Evolutionary conservation across 2,329 filamentous ascomycete genomes (phyloP).

Genomic region (Domatiomyces globalis): DNA sequence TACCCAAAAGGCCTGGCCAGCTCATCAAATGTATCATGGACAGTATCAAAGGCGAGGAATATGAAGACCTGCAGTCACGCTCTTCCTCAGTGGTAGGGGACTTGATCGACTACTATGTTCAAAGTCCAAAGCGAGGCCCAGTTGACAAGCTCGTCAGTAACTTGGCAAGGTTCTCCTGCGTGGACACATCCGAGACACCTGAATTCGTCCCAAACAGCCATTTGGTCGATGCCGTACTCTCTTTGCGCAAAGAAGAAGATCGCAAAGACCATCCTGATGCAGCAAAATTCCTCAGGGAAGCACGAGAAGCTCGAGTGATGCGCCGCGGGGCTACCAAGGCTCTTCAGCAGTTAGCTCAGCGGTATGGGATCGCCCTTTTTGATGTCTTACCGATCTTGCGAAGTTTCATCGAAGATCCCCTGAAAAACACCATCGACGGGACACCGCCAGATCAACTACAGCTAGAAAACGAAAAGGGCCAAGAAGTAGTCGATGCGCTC

Average conservation of each 20-base stretch:
- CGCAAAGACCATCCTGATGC: conserved; percentile 83
- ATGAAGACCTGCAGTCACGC: conserved; percentile 69
- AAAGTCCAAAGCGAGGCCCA: conserved; percentile 63
- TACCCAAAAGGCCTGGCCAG: conserved; percentile 85
- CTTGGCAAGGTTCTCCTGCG: conserved; percentile 91
- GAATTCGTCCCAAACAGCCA: conserved; percentile 75
- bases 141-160: conserved; percentile 95
- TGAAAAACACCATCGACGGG: conserved; percentile 50
- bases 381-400: conserved; percentile 72
- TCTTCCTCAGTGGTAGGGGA: conserved; percentile 73
- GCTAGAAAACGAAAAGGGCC: conserved; percentile 61
- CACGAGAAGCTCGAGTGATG: conserved; percentile 76
- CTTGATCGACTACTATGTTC: conserved; percentile 75
- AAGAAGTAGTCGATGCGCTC: conserved; percentile 86
- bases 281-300: conserved; percentile 76
- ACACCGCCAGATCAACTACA: conserved; percentile 29
- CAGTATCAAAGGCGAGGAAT: conserved; percentile 90
- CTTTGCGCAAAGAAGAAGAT: conserved; percentile 94
- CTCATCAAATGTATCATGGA: conserved; percentile 98
- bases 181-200: conserved; percentile 93
- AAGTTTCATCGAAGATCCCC: conserved; percentile 65
- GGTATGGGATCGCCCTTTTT: conserved; percentile 65
- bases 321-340: conserved; percentile 88
- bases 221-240: conserved; percentile 70
- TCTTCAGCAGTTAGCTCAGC: conserved; percentile 68